Percentiles rank a stretch among this genome's conserved stretches.
Evolutionary conservation across 768 basidiomycete genomes (phyloP).

Genomic region (Agrocybe pediades): DNA sequence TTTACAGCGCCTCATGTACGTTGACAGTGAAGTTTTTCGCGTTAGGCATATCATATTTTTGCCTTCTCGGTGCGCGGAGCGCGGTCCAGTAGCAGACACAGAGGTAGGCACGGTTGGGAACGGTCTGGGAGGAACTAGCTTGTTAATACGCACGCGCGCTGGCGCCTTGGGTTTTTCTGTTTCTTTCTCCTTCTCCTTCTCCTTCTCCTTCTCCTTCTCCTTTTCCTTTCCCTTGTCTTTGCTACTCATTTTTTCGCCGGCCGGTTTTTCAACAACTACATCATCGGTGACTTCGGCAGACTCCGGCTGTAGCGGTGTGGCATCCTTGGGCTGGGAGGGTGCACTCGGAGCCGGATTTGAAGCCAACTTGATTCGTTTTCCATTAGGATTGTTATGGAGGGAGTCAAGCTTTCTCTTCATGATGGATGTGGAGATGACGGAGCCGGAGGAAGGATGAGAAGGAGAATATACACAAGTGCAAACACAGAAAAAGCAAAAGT

Average conservation of each 20-base stretch:
- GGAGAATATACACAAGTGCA: conserved; percentile 26
- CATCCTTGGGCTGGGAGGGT: background rate
- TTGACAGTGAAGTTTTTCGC: conserved; percentile 70
- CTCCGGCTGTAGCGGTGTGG: background rate
- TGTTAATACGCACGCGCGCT: conserved; percentile 42
- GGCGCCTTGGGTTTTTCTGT: background rate
- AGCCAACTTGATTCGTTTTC: conserved; percentile 37
- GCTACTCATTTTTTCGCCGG: background rate
- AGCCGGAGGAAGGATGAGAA: conserved; percentile 14
- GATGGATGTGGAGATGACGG: conserved; percentile 15
- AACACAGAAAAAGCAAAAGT: conserved; percentile 32
- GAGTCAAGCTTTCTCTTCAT: conserved; percentile 44
- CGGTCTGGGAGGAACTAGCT: conserved; percentile 73
- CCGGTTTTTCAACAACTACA: background rate
- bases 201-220: background rate
- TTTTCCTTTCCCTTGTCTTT: conserved; percentile 1
- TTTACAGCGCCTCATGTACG: conserved; percentile 80
- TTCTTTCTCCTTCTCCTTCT: background rate
- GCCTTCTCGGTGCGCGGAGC: conserved; percentile 76
- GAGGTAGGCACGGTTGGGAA: conserved; percentile 75
- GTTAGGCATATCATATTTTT: conserved; percentile 82
- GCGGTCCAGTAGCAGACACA: conserved; percentile 81
- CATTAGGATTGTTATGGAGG: conserved; percentile 12
- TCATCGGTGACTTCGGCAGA: background rate
- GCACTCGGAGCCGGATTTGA: conserved; percentile 7